Base-by-base conservation (phyloP, 2,329 filamentous ascomycete species). In the Apiospora pterosperma region DNA sequence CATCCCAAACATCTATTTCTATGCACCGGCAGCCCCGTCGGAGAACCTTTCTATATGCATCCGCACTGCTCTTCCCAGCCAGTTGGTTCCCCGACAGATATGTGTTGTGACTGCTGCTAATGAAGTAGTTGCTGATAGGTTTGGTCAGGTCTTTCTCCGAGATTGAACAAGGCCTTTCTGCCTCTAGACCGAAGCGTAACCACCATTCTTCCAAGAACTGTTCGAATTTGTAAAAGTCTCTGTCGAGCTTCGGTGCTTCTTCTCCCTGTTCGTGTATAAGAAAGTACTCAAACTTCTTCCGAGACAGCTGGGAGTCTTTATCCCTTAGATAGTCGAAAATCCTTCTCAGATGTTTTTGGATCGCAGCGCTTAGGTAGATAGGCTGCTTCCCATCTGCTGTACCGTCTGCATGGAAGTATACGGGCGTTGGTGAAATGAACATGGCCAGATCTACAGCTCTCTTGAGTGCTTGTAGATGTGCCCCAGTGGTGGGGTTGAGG, bases 1-100 rank as follows among this genome's bases (percentile, higher is more conserved):
- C 92, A 76, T 97, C 92, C 92, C 94, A 97, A 3, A 97, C 93
- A 73, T 97, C 95, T 63, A 97, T 96, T 76, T 97, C 94, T 59
- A 97, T 93, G 73, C 93, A 97, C 67, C 94, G 88, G 73, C 94
- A 97, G 59, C 92, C 92, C 62, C 88, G 85, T 39, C 86, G 82
- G 14, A 97, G 86, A 14, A 91, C 90, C 85, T 92, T 71, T 41
- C 62, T 63, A 78, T 97, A 97, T 14, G 90, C 88, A 64, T 93
- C 88, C 0, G 90, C 88, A 34, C 90, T 93, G 66, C 92, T 90
- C 66, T 88, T 87, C 59, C 92, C 93, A 66, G 88, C 89, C 44
- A 96, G 83, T 77, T 97, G 95, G 72, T 97, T 93, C 2, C 94
- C 94, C 2, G 90, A 89, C 48, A 97, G 82, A 76, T 97, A 97